Percentiles rank a stretch among this genome's conserved stretches.
Evolutionary conservation across 2,329 filamentous ascomycete species (phyloP).

Genomic region (Calonectria leucothoes): DNA sequence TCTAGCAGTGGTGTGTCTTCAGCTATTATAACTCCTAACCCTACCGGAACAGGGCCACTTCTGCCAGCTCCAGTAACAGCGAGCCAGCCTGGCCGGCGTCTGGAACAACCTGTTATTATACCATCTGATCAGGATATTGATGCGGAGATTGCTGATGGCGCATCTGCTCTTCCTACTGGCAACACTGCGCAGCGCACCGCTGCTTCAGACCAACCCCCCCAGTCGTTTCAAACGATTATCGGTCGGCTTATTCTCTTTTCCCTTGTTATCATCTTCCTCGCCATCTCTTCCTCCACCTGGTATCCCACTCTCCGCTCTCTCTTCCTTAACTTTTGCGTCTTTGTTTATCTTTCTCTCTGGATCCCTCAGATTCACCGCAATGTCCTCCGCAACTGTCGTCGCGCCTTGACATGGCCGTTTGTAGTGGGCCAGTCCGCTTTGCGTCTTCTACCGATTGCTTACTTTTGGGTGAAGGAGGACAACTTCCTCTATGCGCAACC

Average conservation of each 20-base stretch:
- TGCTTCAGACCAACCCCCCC: constrained; percentile 41
- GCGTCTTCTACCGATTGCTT: constrained; percentile 82
- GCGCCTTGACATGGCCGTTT: constrained; percentile 92
- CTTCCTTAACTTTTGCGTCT: constrained; percentile 73
- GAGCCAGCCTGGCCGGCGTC: constrained; percentile 28
- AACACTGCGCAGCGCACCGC: constrained; percentile 38
- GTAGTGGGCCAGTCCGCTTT: constrained; percentile 85
- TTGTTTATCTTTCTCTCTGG: constrained; percentile 91
- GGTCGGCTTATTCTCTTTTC: constrained; percentile 68
- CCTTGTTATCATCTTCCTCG: constrained; percentile 67
- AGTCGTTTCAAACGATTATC: constrained; percentile 66
- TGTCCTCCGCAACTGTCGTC: constrained; percentile 88
- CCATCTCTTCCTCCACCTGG: constrained; percentile 71
- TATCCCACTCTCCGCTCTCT: constrained; percentile 63
- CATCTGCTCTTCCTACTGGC: constrained; percentile 48
- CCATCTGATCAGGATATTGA: constrained; percentile 74
- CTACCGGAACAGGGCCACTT: constrained; percentile 42
- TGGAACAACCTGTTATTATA: constrained; percentile 64
- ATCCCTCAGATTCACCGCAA: constrained; percentile 93
- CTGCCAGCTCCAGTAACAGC: constrained; percentile 57
- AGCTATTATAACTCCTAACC: constrained; percentile 39
- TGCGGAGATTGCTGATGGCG: constrained; percentile 65
- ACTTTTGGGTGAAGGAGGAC: constrained; percentile 82
- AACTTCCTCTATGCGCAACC: constrained; percentile 85
- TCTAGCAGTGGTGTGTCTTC: constrained; percentile 37